Conservation (phyloP, 2,329 filamentous ascomycete genomes). For the Exophiala alcalophila region DNA sequence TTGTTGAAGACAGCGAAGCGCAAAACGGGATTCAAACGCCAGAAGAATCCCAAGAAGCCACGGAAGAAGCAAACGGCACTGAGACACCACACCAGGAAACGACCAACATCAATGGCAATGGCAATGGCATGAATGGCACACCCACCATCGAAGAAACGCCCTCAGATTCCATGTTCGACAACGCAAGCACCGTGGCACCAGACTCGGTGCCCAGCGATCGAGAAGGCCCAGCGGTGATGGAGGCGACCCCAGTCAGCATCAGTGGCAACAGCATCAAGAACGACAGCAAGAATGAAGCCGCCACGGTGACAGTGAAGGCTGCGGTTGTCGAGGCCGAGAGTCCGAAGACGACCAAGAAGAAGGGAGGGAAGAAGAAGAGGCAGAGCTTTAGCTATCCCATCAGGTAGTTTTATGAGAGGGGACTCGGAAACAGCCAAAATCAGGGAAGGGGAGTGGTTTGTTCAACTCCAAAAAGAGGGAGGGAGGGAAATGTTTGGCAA, state of each 20-base stretch:
- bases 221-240: neutral
- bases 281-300: neutral
- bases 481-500: neutral
- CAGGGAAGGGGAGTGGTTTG: no score
- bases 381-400: no score
- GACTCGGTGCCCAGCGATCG: slow-evolving; percentile 1
- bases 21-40: neutral
- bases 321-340: neutral
- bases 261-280: neutral
- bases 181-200: neutral
- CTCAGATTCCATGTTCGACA: neutral
- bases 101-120: no score
- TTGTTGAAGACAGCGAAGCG: neutral
- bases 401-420: neutral
- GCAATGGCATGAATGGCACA: neutral
- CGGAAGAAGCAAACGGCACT: neutral
- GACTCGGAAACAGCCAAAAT: neutral
- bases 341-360: slow-evolving; percentile 5
- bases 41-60: slow-evolving; percentile 2
- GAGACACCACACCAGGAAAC: slow-evolving; percentile 4
- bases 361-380: slow-evolving; percentile 6
- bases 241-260: neutral
- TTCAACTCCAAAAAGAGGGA: no score
- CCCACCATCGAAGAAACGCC: neutral
- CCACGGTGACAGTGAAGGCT: neutral